Evolutionary conservation across 2,329 filamentous ascomycete genomes (phyloP).

Genomic region (Arthrobotrys iridis): DNA sequence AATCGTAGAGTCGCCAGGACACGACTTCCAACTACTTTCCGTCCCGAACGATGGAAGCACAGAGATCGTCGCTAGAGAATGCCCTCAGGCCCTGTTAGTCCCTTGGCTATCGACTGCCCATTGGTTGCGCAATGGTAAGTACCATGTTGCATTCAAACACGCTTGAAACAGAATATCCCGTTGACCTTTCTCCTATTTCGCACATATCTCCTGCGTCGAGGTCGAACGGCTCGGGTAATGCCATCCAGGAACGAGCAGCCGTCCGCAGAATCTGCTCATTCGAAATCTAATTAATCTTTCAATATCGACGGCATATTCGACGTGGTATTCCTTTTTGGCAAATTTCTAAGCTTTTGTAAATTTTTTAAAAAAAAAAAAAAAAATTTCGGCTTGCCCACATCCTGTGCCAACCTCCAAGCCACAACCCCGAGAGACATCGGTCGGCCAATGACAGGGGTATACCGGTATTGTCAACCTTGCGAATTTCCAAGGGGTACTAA

Average conservation of each 20-base stretch:
- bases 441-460: conserved; percentile 37
- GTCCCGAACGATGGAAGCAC: conserved; percentile 24
- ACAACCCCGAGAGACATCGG: conserved; percentile 35
- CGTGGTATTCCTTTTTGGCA: conserved; percentile 14
- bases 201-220: conserved; percentile 33
- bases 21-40: conserved; percentile 33
- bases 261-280: conserved; percentile 4
- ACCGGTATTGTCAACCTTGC: conserved; percentile 51
- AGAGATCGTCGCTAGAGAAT: conserved; percentile 40
- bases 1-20: conserved; percentile 11
- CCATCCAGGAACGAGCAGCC: conserved; percentile 12
- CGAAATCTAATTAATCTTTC: neutral
- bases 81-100: conserved; percentile 17
- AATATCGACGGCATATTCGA: neutral
- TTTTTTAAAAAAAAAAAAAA: neutral
- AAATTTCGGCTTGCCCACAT: too few species aligned
- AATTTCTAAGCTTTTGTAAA: conserved; percentile 5
- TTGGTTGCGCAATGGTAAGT: conserved; percentile 38
- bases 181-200: conserved; percentile 53
- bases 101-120: conserved; percentile 39
- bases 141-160: conserved; percentile 51
- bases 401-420: conserved; percentile 34
- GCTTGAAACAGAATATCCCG: conserved; percentile 51
- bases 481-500: conserved; percentile 41
- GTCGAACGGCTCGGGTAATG: conserved; percentile 27